These are phyloP conservation scores for Colletotrichum karsti DNA, from an alignment of 2,329 filamentous ascomycete genomes.

Conservation along the genomic window DNA sequence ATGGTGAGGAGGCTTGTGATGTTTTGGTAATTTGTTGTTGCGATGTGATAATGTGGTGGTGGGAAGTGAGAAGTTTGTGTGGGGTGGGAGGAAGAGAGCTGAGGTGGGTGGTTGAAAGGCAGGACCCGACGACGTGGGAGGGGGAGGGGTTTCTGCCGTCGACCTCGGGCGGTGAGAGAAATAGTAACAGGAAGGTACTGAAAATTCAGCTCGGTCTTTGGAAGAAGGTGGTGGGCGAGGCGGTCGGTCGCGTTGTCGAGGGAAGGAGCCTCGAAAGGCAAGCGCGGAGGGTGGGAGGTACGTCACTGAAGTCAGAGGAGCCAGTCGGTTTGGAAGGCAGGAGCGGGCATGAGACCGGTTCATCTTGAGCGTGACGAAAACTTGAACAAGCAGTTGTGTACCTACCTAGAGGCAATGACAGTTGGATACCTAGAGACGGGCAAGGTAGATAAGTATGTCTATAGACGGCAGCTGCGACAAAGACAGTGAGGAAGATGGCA, in stretches of 20 bases:
- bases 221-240: neutral
- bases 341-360: neutral
- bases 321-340: no score
- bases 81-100: neutral
- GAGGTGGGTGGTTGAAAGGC: neutral
- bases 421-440: no score
- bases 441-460: no score
- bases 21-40: neutral
- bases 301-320: neutral
- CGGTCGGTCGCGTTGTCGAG: neutral
- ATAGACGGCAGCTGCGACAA: no score
- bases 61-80: neutral
- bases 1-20: neutral
- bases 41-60: neutral
- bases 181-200: neutral
- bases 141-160: neutral
- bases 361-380: no score
- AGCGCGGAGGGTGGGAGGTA: neutral
- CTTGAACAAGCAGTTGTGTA: no score
- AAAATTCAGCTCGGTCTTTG: neutral
- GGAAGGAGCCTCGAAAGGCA: neutral
- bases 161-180: neutral
- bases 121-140: neutral
- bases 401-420: no score
- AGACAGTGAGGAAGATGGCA: no score